Evolutionary conservation across 2,329 filamentous ascomycete genomes (phyloP).

Genomic region (Madurella fahalii): DNA sequence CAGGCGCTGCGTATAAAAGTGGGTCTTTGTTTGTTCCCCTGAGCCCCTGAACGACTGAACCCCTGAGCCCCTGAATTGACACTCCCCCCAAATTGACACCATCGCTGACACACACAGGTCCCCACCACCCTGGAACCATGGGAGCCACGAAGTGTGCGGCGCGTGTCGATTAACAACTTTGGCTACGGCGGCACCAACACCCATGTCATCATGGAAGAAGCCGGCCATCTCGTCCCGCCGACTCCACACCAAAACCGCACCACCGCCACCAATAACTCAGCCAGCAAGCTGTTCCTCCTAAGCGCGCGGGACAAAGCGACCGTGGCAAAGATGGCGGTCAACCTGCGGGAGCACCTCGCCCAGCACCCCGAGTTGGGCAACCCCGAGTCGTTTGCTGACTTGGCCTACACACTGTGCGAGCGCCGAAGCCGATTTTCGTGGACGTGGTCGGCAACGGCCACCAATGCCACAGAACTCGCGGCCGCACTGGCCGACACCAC

Average conservation of each 20-base stretch:
- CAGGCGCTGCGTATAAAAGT: slow-evolving; percentile 31
- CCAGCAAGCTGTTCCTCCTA: neutral
- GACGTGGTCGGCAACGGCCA: neutral
- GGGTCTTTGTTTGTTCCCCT: slow-evolving; percentile 1
- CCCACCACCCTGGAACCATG: slow-evolving; percentile 22
- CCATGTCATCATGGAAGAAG: slow-evolving; percentile 6
- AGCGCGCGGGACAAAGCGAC: neutral
- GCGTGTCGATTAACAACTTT: slow-evolving; percentile 10
- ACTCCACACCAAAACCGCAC: neutral
- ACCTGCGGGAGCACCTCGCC: neutral
- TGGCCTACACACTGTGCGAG: slow-evolving; percentile 10
- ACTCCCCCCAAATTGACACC: too few species aligned
- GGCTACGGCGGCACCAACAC: slow-evolving; percentile 12
- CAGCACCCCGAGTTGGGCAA: neutral
- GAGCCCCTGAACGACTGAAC: neutral
- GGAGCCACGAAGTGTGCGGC: slow-evolving; percentile 1
- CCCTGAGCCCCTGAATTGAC: too few species aligned
- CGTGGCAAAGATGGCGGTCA: neutral
- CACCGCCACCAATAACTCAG: neutral
- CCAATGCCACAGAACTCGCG: neutral
- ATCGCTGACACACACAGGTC: slow-evolving; percentile 2
- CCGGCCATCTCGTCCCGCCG: neutral
- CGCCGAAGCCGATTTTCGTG: slow-evolving; percentile 1
- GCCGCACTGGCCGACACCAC: neutral
- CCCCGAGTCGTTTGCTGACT: neutral